phyloP scores from a whole-genome alignment of 306 rosid species.

The Cucumis melo region DNA sequence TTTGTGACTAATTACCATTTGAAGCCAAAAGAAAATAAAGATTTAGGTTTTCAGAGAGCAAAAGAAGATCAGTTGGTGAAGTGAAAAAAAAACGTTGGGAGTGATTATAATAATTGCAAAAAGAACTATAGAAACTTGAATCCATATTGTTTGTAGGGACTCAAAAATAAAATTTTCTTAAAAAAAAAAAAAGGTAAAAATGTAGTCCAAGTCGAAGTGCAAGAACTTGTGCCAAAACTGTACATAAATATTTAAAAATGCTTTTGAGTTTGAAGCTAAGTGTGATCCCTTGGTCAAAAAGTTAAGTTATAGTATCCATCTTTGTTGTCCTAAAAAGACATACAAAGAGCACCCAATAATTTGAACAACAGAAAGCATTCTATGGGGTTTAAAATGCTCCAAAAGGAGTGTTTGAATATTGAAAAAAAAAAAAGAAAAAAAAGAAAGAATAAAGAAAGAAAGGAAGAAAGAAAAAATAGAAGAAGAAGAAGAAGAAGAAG shows the following conservation, averaged over 20 bases:
- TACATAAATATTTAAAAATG: not conserved
- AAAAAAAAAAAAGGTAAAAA: not conserved
- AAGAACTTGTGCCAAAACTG: not conserved
- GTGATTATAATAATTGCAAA: not conserved
- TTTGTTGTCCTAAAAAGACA: conserved; percentile 98
- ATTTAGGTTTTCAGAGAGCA: not conserved
- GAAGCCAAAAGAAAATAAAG: not conserved
- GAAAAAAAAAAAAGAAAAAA: conserved; percentile 5
- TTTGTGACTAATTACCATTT: not conserved
- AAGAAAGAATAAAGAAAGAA: not conserved
- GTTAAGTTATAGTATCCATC: conserved; percentile 37
- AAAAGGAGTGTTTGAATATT: conserved; percentile 85
- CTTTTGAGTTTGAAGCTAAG: conserved; percentile 5
- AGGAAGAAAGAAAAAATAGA: not conserved
- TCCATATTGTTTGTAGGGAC: conserved; percentile 4
- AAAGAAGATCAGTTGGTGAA: not conserved
- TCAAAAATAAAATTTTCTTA: not conserved
- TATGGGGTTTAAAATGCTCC: conserved; percentile 23
- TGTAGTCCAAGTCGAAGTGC: not conserved
- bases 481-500: not conserved
- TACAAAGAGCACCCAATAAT: conserved; percentile 61
- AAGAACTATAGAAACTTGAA: not conserved
- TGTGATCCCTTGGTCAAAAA: conserved; percentile 63
- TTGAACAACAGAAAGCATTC: conserved; percentile 59
- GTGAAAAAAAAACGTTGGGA: not conserved